phyloP scores from a whole-genome alignment of 352 stramenopile genomes.

The Pythium dissimile region DNA sequence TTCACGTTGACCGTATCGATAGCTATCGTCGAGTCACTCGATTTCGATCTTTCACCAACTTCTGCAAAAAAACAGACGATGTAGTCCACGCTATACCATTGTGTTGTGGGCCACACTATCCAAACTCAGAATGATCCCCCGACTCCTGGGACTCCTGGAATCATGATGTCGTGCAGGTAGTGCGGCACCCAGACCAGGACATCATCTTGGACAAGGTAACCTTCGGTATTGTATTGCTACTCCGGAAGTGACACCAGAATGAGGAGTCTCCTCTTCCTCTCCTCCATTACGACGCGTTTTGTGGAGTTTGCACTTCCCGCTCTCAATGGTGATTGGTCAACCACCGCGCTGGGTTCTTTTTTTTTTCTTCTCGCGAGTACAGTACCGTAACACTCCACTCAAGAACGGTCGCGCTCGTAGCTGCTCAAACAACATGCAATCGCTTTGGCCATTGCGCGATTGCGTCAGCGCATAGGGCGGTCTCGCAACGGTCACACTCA shows the following conservation, averaged over 20 bases:
- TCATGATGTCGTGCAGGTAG: too few relatives aligned
- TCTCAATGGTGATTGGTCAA: neutral
- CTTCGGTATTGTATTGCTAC: too few relatives aligned
- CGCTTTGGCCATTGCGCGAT: neutral
- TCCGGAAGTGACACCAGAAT: too few relatives aligned
- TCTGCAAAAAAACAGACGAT: too few relatives aligned
- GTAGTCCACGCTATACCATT: too few relatives aligned
- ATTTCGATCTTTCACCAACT: too few relatives aligned
- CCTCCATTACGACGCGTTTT: neutral
- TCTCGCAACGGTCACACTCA: neutral
- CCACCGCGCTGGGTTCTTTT: neutral
- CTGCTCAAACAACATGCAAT: neutral
- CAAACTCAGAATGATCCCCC: too few relatives aligned
- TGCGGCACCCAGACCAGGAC: too few relatives aligned
- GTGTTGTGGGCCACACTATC: neutral
- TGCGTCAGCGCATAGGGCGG: neutral
- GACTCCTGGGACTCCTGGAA: too few relatives aligned
- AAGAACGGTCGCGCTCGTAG: constrained; percentile 13
- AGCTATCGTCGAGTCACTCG: too few relatives aligned
- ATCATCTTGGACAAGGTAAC: too few relatives aligned
- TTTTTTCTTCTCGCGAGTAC: neutral
- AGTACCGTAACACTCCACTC: constrained; percentile 14
- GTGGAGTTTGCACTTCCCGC: neutral
- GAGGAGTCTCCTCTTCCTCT: too few relatives aligned
- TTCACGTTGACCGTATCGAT: neutral